Conservation (phyloP, 73 alveolate genomes). For the Paramecium octaurelia region DNA sequence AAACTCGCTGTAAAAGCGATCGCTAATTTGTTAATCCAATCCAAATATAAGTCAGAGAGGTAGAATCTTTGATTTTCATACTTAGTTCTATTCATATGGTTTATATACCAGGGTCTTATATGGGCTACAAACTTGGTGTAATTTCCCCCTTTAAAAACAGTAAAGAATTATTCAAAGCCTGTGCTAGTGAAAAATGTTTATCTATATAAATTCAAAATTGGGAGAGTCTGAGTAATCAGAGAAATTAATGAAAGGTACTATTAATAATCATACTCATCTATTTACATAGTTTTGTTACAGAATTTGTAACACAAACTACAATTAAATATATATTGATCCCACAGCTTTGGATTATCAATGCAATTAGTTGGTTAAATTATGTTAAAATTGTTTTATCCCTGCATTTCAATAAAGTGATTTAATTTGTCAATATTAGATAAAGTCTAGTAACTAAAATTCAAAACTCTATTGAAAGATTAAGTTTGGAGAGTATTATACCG, state of each 20-base stretch:
- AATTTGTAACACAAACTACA: background rate
- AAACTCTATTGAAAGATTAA: background rate
- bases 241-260: background rate
- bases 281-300: background rate
- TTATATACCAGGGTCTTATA: background rate
- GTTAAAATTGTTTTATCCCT: background rate
- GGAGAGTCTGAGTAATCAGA: background rate
- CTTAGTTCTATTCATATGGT: background rate
- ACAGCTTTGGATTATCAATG: background rate
- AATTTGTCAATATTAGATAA: background rate
- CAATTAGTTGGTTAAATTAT: background rate
- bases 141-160: background rate
- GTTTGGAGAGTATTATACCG: background rate
- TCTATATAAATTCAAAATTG: background rate
- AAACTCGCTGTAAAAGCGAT: background rate
- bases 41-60: background rate
- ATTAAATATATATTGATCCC: background rate
- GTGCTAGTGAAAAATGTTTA: slow-evolving; percentile 6
- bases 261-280: background rate
- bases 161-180: background rate
- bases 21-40: slow-evolving; percentile 6
- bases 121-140: background rate
- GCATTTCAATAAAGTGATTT: background rate
- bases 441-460: background rate
- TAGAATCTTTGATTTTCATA: background rate